A percentile compares a stretch with the other conserved stretches of the same genome.
Conservation (phyloP, 164 flowering plant species). For the Protea cynaroides region DNA sequence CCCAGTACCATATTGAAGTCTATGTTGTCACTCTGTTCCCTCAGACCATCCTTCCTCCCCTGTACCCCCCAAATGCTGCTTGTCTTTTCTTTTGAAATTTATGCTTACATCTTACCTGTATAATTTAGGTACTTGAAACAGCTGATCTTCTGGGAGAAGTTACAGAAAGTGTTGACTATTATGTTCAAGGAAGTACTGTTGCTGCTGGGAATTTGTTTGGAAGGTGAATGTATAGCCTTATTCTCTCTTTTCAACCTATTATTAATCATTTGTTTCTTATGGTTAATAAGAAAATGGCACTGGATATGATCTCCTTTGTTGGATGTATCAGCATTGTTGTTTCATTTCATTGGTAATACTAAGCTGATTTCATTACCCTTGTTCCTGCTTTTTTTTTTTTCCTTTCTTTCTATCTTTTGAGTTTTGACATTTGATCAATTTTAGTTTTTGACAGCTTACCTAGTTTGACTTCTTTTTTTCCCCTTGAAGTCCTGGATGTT, state of each 20-base stretch:
- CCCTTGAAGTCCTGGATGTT: background rate
- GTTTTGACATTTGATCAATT: no score
- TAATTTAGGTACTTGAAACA: slow-evolving; percentile 80
- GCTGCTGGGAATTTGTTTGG: slow-evolving; percentile 98
- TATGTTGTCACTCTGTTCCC: no score
- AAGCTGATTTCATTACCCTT: background rate
- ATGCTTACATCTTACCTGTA: background rate
- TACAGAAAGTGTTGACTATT: slow-evolving; percentile 91
- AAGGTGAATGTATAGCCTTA: slow-evolving; percentile 39
- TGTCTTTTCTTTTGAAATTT: background rate
- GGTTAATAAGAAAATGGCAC: no score
- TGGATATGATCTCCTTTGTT: no score
- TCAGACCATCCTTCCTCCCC: no score
- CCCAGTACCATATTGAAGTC: no score
- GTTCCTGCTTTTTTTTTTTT: background rate
- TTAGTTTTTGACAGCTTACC: no score
- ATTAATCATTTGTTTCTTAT: no score
- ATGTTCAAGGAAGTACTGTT: slow-evolving; percentile 86
- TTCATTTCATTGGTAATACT: background rate
- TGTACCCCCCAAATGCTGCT: no score
- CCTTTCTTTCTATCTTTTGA: no score
- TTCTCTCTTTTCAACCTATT: no score
- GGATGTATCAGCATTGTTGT: no score
- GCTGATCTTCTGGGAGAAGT: slow-evolving; percentile 92
- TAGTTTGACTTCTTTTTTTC: background rate